Conservation (phyloP, 345 rosid genomes). For the Arabis hirsuta region DNA sequence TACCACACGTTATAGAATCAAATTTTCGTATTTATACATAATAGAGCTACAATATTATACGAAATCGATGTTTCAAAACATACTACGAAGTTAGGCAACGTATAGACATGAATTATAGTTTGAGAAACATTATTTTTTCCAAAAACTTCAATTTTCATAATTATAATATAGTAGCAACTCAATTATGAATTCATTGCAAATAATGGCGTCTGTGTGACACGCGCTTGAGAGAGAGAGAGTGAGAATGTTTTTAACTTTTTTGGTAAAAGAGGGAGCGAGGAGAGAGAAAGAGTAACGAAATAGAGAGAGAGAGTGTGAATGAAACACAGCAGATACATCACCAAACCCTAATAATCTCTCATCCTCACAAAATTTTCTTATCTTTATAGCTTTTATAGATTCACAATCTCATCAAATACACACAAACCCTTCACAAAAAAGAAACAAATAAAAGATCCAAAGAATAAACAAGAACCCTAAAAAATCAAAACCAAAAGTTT, state of each 20-base stretch:
- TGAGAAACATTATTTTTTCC: neutral
- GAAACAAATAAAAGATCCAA: slow-evolving; percentile 29
- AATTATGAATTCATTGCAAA: neutral
- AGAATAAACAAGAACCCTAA: slow-evolving; percentile 38
- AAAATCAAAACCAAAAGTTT: slow-evolving; percentile 33
- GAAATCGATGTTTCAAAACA: neutral
- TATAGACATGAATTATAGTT: slow-evolving; percentile 21
- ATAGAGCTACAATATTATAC: neutral
- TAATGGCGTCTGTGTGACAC: slow-evolving; percentile 30
- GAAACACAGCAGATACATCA: slow-evolving; percentile 50
- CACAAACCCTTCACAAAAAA: slow-evolving; percentile 23
- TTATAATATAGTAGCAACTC: neutral
- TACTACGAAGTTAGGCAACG: neutral
- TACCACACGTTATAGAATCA: neutral
- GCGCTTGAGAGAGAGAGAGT: slow-evolving; percentile 14
- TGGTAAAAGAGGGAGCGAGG: neutral
- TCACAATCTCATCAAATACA: slow-evolving; percentile 34
- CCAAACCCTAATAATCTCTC: slow-evolving; percentile 55
- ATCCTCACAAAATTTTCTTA: slow-evolving; percentile 44
- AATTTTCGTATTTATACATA: neutral
- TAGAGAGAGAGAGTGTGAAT: slow-evolving; percentile 35
- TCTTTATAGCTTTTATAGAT: slow-evolving; percentile 42
- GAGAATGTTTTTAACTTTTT: slow-evolving; percentile 3
- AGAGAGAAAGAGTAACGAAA: slow-evolving; percentile 27
- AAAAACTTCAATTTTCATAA: neutral